Percentiles rank a stretch among this genome's conserved stretches.
Conservation (phyloP, 2,329 filamentous ascomycete species). For the Fusarium sp. region DNA sequence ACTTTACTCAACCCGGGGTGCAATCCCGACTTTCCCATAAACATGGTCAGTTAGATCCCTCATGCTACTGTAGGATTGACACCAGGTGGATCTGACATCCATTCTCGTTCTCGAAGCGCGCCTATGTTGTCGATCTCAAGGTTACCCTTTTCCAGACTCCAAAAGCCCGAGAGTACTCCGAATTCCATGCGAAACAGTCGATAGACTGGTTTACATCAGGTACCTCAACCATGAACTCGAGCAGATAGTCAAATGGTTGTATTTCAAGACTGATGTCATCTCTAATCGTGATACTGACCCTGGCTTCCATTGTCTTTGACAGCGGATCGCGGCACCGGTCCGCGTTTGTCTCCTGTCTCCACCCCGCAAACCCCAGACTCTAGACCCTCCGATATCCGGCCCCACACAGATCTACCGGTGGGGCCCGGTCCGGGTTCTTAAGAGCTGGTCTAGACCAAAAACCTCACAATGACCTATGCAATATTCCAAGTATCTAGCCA, state of each 20-base stretch:
- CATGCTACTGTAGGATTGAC: background rate
- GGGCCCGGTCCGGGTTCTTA: background rate
- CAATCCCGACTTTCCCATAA: slow-evolving; percentile 12
- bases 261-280: background rate
- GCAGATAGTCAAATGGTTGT: background rate
- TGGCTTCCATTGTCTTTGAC: background rate
- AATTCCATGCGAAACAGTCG: slow-evolving; percentile 2
- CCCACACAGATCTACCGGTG: slow-evolving; percentile 3
- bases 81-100: slow-evolving; percentile 6
- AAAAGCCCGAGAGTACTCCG: slow-evolving; percentile 30
- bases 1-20: background rate
- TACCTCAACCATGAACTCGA: background rate
- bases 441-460: background rate
- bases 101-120: slow-evolving; percentile 1
- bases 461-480: background rate
- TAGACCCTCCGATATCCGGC: slow-evolving; percentile 1
- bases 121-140: slow-evolving; percentile 8
- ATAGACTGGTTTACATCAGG: background rate
- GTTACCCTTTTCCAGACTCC: background rate
- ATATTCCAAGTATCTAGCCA: too few species aligned
- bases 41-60: background rate
- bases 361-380: background rate
- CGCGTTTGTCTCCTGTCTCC: background rate
- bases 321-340: slow-evolving; percentile 14
- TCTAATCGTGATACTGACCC: background rate